Percentiles rank a stretch among this genome's conserved stretches.
phyloP scores from a whole-genome alignment of 345 rosid genomes.

The Citrus glauca region DNA sequence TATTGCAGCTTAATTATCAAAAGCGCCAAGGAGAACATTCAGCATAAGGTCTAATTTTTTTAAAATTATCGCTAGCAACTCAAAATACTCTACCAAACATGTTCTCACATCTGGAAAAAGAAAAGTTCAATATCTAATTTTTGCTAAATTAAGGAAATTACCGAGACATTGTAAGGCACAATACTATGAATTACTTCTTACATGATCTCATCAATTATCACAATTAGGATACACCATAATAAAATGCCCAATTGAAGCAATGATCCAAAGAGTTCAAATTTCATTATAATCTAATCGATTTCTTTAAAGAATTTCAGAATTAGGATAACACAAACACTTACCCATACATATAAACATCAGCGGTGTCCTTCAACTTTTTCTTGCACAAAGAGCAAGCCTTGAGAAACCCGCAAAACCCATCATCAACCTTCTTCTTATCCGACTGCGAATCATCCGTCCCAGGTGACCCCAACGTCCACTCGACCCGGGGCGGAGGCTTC shows the following conservation, averaged over 20 bases:
- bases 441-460: not conserved
- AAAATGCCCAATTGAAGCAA: not conserved
- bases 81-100: not conserved
- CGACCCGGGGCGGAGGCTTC: not conserved
- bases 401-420: slow-evolving; percentile 28
- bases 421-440: slow-evolving; percentile 7
- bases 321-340: not conserved
- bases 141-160: not conserved
- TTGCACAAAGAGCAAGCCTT: slow-evolving; percentile 26
- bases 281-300: not conserved
- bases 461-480: slow-evolving; percentile 14
- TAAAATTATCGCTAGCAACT: not conserved
- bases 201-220: not conserved
- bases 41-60: not conserved
- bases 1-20: not conserved
- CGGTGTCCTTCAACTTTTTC: slow-evolving; percentile 7
- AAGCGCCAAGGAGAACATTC: not conserved
- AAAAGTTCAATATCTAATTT: not conserved
- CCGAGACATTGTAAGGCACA: no score
- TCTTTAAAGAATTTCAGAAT: not conserved
- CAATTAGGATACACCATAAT: not conserved
- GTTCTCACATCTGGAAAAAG: not conserved
- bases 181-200: not conserved
- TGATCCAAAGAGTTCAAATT: not conserved
- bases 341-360: slow-evolving; percentile 26